Base-by-base conservation (phyloP, 176 grass and related monocot genomes). In the Oryza meyeriana region DNA sequence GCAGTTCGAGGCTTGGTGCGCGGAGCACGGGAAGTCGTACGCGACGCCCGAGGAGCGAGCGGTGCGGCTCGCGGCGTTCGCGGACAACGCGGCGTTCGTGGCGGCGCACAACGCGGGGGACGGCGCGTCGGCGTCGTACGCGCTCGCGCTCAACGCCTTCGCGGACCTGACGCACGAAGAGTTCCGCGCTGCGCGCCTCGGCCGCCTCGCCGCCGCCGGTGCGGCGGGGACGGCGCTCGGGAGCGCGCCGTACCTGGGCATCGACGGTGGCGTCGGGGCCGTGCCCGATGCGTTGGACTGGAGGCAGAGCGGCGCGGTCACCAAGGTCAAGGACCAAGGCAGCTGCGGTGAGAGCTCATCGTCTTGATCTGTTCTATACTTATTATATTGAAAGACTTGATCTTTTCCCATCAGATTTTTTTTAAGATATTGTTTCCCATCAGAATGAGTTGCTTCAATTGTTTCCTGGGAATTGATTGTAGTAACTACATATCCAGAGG, bases 1-100 rank as follows among this genome's bases (percentile, higher is more conserved):
- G 64, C 81, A 58, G n/a, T 94, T 94, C 87, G 84, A 94, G 20
- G 85, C 92, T 22, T 94, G 92, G 92, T 91, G 85, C 89, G 71
- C 64, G 81, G 89, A 78, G 89, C 92, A 91, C 78, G 81, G 87
- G 13, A 89, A 55, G 89, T 39, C 77, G 35, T 94, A 94, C 81
- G 77, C 87, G 67, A 83, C 89, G 41, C 86, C 85, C 41, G 84
- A 32, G 74, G 92, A 89, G 89, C 85, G 85, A 81, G 87, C 80
- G 27, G 84, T 84, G 78, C 64, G 89, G 67, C 90, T 89, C 74
- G 81, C 81, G 5, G 92, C 76, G 18, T 92, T 94, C 89, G 81
- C 85, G 27, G 89, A 89, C 74, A 94, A 94, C 89, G 84, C 79
- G 10, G 92, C 84, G 36, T 92, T 89, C 78, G 84, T 92, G 25